A percentile compares a stretch with the other conserved stretches of the same genome.
Conservation (phyloP, 179 eudicot species). For the Sideroxylon spinosum region DNA sequence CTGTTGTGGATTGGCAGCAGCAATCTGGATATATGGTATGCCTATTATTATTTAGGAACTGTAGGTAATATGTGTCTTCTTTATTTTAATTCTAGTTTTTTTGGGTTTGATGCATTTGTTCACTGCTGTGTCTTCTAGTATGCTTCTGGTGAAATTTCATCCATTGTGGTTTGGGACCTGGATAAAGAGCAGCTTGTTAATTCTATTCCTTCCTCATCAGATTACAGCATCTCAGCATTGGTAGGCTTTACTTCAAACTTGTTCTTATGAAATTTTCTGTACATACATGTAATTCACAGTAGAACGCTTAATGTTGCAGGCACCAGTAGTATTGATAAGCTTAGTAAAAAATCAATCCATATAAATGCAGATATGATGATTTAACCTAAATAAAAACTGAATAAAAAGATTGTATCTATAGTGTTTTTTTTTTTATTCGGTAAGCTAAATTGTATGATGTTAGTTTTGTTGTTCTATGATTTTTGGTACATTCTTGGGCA, state of each 20-base stretch:
- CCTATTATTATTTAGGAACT: background rate
- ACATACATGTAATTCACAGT: background rate
- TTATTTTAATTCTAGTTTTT: background rate
- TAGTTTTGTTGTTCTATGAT: background rate
- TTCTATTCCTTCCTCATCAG: constrained; percentile 58
- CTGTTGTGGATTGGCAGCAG: constrained; percentile 96
- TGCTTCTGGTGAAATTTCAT: constrained; percentile 69
- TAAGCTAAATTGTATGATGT: background rate
- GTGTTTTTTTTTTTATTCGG: too few relatives aligned
- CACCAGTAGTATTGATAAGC: background rate
- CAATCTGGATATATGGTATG: constrained; percentile 77
- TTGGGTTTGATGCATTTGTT: constrained; percentile 7
- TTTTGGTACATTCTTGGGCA: background rate
- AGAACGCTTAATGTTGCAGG: background rate
- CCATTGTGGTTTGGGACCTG: constrained; percentile 88
- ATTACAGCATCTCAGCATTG: constrained; percentile 79
- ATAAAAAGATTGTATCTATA: too few relatives aligned
- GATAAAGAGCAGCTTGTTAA: constrained; percentile 85
- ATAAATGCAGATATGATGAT: background rate
- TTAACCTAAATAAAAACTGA: background rate
- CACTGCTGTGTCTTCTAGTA: constrained; percentile 40
- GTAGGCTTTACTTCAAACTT: constrained; percentile 35
- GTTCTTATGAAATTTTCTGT: background rate
- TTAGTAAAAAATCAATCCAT: background rate
- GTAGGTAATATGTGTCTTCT: background rate